phyloP scores from a whole-genome alignment of 495 filamentous ascomycete species.

The Aspergillus bertholletiae region DNA sequence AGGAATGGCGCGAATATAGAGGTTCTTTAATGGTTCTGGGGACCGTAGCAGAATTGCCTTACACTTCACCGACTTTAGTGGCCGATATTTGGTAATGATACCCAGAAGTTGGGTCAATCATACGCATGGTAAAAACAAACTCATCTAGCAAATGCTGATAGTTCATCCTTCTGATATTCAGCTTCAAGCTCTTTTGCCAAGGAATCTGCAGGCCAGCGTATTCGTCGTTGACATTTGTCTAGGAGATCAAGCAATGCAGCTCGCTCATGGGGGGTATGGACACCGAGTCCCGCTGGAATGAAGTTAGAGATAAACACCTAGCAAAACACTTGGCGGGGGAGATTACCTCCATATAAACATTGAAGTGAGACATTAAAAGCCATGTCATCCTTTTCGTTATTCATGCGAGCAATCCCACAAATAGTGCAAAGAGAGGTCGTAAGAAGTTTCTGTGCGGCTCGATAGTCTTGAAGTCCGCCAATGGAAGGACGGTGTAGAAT shows the following conservation, averaged over 20 bases:
- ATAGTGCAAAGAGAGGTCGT: conserved; percentile 12
- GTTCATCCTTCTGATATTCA: conserved; percentile 24
- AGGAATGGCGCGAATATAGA: too few species aligned
- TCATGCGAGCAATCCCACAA: conserved; percentile 23
- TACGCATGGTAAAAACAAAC: too few species aligned
- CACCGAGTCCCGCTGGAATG: conserved; percentile 24
- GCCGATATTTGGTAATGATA: too few species aligned
- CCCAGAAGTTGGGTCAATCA: too few species aligned
- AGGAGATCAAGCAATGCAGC: conserved; percentile 20
- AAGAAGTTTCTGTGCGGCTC: conserved; percentile 9
- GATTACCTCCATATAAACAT: conserved; percentile 29
- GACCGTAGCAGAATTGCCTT: neutral
- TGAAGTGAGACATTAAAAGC: conserved; percentile 21
- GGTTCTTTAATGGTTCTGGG: too few species aligned
- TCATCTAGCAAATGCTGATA: conserved; percentile 15
- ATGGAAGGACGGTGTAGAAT: conserved; percentile 26
- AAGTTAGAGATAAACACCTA: too few species aligned
- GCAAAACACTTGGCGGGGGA: neutral
- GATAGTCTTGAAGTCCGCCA: conserved; percentile 22
- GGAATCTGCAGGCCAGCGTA: conserved; percentile 22
- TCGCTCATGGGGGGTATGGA: conserved; percentile 24
- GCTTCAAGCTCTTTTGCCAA: conserved; percentile 22
- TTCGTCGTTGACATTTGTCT: conserved; percentile 16
- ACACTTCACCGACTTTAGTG: too few species aligned
- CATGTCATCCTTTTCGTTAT: conserved; percentile 16